Conservation (phyloP, 208 protist genomes). For the Phytomonas sp. region DNA sequence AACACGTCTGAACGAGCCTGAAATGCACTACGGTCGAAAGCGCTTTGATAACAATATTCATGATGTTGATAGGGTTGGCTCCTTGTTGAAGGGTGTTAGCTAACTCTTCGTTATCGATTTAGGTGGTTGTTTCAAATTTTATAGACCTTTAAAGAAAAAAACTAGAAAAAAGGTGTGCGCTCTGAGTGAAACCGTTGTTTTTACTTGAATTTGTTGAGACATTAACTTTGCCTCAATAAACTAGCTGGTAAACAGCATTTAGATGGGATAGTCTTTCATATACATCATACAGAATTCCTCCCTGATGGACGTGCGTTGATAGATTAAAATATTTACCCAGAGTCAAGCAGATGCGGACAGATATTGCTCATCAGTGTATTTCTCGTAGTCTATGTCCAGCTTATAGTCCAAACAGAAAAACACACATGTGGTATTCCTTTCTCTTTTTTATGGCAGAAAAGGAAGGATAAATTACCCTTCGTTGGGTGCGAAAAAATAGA, state of each 20-base stretch:
- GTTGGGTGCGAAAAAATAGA: neutral
- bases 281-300: neutral
- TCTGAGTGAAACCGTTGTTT: neutral
- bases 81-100: slow-evolving; percentile 13
- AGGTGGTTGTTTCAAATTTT: neutral
- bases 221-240: neutral
- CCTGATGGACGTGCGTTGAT: neutral
- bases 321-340: neutral
- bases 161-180: neutral
- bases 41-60: slow-evolving; percentile 23
- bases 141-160: neutral
- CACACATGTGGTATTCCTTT: neutral
- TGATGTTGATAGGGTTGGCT: slow-evolving; percentile 24
- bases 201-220: neutral
- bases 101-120: neutral
- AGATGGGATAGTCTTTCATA: neutral
- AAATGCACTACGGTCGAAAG: slow-evolving; percentile 32
- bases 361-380: neutral
- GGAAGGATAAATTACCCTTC: neutral
- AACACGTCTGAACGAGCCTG: slow-evolving; percentile 6
- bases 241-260: neutral
- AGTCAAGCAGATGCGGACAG: neutral
- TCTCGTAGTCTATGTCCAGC: neutral
- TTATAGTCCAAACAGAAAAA: neutral
- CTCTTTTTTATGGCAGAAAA: neutral